Base-by-base conservation (phyloP, 2,329 filamentous ascomycete species). In the Myotisia sp. region DNA sequence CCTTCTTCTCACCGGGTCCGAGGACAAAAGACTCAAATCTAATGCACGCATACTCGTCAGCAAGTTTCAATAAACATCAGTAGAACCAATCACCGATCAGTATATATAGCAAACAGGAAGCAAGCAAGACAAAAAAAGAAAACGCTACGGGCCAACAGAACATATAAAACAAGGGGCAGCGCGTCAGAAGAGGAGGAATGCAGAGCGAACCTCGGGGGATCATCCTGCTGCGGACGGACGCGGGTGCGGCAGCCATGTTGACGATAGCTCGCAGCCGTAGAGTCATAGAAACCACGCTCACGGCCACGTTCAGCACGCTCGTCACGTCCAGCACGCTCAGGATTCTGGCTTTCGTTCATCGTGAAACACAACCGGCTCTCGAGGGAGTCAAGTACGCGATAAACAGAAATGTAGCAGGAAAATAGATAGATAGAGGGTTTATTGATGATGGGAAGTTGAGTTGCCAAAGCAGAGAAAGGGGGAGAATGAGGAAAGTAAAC, bases 1-100 rank as follows among this genome's bases (percentile, higher is more conserved):
- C 83, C 63, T 94, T 95, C 67, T 87, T 90, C 70, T 98, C 84
- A 42, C 79, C 85, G 31, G 85, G 79, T 26, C 61, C 72, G 40
- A 95, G 79, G 43, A 94, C 64, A 64, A 94, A 95, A 31, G 92
- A 74, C 67, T 95, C 90, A 64, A 92, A 92, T 53, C 90, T 95
- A 42, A n/a, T n/a, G n/a, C n/a, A n/a, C 51, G 38, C 22, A n/a
- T n/a, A n/a, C n/a, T 23, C 7, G n/a, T 23, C n/a, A 23, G 22
- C 22, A n/a, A n/a, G 22, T 23, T 7, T 23, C 7, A n/a, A 23
- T 23, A 23, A 23, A 23, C 7, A 23, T 18, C 44, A 42, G 18
- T 27, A 26, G 21, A 9, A 18, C 13, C 23, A 34, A 9, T 6
- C 23, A 23, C 6, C n/a, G 13, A n/a, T 37, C 14, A 37, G 37